Conservation (phyloP, 176 grass and related monocot species). For the Urochloa ruziziensis region DNA sequence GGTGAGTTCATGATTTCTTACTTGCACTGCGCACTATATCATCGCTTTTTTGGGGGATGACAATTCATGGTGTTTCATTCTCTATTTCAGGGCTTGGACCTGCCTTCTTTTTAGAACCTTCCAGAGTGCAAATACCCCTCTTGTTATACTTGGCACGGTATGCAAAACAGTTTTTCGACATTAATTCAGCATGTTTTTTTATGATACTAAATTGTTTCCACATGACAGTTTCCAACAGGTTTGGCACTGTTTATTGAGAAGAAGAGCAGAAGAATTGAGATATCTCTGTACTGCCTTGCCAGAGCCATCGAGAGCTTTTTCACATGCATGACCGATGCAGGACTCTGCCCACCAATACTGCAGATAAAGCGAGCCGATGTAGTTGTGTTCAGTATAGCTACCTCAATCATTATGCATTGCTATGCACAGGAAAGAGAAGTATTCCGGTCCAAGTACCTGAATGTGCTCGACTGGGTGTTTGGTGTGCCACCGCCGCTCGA, state of each 20-base stretch:
- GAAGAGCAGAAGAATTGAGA: constrained; percentile 88
- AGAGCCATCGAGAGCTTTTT: constrained; percentile 94
- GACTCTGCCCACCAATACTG: constrained; percentile 67
- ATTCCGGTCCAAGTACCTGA: constrained; percentile 90
- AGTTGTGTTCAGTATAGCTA: constrained; percentile 78
- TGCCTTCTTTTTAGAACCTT: constrained; percentile 87
- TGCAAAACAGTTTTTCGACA: constrained; percentile 1
- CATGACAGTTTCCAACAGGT: constrained; percentile 71
- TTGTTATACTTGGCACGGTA: constrained; percentile 72
- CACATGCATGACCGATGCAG: constrained; percentile 77
- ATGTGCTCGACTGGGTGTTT: constrained; percentile 98
- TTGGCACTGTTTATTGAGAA: constrained; percentile 92
- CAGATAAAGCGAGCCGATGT: constrained; percentile 83
- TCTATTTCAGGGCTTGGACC: constrained; percentile 76
- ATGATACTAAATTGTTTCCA: constrained; percentile 29
- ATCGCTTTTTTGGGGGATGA: not conserved
- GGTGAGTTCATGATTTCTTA: constrained; percentile 45
- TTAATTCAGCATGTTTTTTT: not conserved
- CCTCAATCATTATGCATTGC: constrained; percentile 94
- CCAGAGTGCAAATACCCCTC: constrained; percentile 63
- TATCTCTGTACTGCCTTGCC: constrained; percentile 90
- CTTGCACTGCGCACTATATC: not conserved
- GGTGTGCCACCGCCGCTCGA: constrained; percentile 56
- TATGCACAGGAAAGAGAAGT: constrained; percentile 94
- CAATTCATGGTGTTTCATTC: constrained; percentile 19